Conservation (phyloP, 208 protist species). For the Crithidia mellificae region DNA sequence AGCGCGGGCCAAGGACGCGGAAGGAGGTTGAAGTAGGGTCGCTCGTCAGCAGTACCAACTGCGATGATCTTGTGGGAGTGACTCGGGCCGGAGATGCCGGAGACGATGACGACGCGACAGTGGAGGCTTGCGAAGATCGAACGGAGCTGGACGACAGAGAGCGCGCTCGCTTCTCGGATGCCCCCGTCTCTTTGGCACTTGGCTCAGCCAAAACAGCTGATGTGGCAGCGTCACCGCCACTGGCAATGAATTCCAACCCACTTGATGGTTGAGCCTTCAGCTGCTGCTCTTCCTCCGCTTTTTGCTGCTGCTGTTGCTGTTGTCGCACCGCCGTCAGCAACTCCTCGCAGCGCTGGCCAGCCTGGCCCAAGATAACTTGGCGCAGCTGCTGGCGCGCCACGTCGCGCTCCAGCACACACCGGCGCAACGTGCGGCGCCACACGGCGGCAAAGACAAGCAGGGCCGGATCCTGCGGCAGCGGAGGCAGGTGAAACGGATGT, state of each 20-base stretch:
- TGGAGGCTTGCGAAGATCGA: not conserved
- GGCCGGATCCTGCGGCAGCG: slow-evolving; percentile 56
- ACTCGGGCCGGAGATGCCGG: slow-evolving; percentile 3
- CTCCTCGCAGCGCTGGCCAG: slow-evolving; percentile 38
- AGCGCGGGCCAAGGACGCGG: slow-evolving; percentile 26
- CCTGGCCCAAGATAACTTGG: slow-evolving; percentile 32
- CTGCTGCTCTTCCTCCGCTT: not conserved
- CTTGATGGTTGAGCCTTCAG: not conserved
- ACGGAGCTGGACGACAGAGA: no score
- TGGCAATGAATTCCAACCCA: no score
- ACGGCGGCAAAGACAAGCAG: slow-evolving; percentile 44
- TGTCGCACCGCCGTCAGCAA: slow-evolving; percentile 24
- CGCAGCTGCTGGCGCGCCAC: slow-evolving; percentile 39
- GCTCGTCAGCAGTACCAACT: slow-evolving; percentile 15
- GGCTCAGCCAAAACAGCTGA: not conserved
- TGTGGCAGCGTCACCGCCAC: not conserved
- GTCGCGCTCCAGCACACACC: slow-evolving; percentile 33
- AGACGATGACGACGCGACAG: not conserved
- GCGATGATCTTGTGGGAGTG: no score
- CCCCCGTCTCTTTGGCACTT: not conserved
- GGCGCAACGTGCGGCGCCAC: slow-evolving; percentile 48
- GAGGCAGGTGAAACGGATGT: slow-evolving; percentile 54
- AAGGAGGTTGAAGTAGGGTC: slow-evolving; percentile 27
- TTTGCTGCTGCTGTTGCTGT: slow-evolving; percentile 16
- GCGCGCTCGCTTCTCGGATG: no score